Conservation (phyloP, 139 green algal genomes). For the Tetraselmis chui region DNA sequence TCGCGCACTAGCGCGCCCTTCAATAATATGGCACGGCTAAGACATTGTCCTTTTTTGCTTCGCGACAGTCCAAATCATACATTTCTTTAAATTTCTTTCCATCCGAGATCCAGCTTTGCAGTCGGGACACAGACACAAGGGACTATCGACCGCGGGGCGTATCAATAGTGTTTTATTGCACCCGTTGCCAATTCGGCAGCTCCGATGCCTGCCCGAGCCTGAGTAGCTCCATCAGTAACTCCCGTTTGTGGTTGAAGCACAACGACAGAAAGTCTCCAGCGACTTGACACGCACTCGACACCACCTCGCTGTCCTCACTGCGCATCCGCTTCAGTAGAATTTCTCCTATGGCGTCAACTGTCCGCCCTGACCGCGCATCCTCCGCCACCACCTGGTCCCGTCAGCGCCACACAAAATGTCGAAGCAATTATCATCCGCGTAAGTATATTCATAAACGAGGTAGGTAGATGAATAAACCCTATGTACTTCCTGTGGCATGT, state of each 20-base stretch:
- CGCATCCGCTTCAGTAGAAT: not conserved
- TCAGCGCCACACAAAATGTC: not conserved
- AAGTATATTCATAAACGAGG: too few relatives aligned
- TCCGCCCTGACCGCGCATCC: not conserved
- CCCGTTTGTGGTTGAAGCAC: not conserved
- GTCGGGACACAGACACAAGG: too few relatives aligned
- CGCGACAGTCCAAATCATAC: too few relatives aligned
- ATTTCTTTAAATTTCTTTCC: too few relatives aligned
- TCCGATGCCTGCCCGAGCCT: not conserved
- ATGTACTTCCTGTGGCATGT: too few relatives aligned
- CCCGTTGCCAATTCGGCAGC: not conserved
- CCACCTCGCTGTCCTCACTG: not conserved
- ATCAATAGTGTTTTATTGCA: too few relatives aligned
- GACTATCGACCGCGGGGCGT: too few relatives aligned
- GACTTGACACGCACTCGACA: not conserved
- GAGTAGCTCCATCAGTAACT: not conserved
- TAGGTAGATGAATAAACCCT: not conserved
- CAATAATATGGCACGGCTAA: too few relatives aligned
- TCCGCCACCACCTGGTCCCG: not conserved
- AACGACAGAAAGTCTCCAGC: not conserved
- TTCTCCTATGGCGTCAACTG: not conserved
- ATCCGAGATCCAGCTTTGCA: too few relatives aligned
- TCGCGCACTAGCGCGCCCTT: too few relatives aligned
- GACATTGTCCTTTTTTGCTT: too few relatives aligned
- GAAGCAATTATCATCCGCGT: too few relatives aligned